phyloP scores from a whole-genome alignment of 225 moss, liverwort and hornwort genomes.

The Ulota crispa region DNA sequence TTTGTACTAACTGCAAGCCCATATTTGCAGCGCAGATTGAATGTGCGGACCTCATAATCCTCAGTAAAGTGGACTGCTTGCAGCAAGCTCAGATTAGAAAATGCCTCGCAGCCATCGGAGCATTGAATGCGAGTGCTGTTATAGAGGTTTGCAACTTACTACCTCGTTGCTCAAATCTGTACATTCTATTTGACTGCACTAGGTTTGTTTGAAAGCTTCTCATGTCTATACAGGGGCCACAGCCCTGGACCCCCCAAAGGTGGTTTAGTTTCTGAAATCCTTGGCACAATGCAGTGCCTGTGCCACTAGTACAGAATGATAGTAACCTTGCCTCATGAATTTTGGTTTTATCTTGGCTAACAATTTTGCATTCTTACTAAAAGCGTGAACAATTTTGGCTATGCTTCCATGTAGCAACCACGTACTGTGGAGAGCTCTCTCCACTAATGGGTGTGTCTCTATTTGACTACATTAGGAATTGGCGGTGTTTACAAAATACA shows the following conservation, averaged over 20 bases:
- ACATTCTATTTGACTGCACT: neutral
- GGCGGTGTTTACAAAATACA: neutral
- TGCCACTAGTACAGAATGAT: too few relatives aligned
- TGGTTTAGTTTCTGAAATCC: too few relatives aligned
- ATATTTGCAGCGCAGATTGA: slow-evolving; percentile 49
- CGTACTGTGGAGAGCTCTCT: too few relatives aligned
- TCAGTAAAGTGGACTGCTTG: slow-evolving; percentile 62
- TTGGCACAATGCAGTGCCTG: too few relatives aligned
- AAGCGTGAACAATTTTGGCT: too few relatives aligned
- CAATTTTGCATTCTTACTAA: too few relatives aligned
- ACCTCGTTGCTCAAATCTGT: neutral
- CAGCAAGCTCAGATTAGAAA: slow-evolving; percentile 49
- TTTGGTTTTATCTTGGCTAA: too few relatives aligned
- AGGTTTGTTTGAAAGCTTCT: neutral
- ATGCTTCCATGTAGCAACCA: too few relatives aligned
- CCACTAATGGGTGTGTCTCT: neutral
- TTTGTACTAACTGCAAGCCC: slow-evolving; percentile 25
- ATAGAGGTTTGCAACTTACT: slow-evolving; percentile 40
- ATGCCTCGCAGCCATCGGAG: slow-evolving; percentile 52
- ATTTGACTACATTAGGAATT: neutral
- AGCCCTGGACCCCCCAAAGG: too few relatives aligned
- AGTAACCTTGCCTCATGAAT: too few relatives aligned
- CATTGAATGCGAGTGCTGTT: slow-evolving; percentile 43
- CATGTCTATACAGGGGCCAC: too few relatives aligned
- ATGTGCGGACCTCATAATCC: slow-evolving; percentile 50